phyloP scores from a whole-genome alignment of 164 flowering plant genomes.

The Saururus chinensis region DNA sequence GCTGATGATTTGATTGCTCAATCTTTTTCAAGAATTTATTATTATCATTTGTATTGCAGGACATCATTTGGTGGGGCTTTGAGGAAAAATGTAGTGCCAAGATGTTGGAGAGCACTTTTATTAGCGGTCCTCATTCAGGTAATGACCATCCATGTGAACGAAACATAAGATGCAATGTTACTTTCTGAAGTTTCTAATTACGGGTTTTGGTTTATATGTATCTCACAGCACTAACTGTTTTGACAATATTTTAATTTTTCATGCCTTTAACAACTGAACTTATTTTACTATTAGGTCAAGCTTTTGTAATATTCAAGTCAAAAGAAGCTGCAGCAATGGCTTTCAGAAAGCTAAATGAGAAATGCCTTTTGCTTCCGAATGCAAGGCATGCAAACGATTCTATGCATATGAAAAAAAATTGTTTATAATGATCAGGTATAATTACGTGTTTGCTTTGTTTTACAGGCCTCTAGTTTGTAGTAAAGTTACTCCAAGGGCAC shows the following conservation, averaged over 20 bases:
- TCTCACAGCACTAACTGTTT: background rate
- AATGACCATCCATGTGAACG: background rate
- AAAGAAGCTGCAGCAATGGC: conserved; percentile 53
- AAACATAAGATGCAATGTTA: no score
- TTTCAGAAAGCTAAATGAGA: conserved; percentile 32
- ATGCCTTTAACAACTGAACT: background rate
- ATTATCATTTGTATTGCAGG: conserved; percentile 31
- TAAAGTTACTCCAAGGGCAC: conserved; percentile 19
- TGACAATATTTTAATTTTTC: no score
- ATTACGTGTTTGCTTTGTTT: conserved; percentile 1
- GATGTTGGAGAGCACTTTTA: conserved; percentile 39
- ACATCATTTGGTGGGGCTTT: conserved; percentile 52
- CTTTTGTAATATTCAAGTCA: conserved; percentile 55
- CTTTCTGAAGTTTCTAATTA: background rate
- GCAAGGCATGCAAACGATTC: conserved; percentile 41
- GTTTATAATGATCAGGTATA: no score
- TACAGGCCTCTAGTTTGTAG: conserved; percentile 54
- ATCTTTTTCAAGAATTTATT: background rate
- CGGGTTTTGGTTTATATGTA: background rate
- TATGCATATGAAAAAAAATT: background rate
- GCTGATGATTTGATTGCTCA: background rate
- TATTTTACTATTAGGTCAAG: conserved; percentile 50
- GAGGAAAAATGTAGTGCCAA: conserved; percentile 48
- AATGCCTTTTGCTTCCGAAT: conserved; percentile 61
- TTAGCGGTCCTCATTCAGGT: conserved; percentile 61